Evolutionary conservation across 208 protist species (phyloP).

Genomic region (Histomonas meleagridis): DNA sequence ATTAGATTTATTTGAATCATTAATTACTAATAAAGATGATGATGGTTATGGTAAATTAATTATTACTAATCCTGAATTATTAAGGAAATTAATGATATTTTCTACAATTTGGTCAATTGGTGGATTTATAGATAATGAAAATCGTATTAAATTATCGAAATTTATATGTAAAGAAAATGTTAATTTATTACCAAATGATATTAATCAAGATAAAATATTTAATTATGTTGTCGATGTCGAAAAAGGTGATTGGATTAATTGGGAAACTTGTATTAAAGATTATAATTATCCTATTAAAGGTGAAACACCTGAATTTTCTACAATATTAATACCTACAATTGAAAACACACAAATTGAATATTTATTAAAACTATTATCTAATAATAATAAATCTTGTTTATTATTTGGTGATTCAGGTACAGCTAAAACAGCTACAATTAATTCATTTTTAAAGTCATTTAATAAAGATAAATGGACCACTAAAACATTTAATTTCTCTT

Average conservation of each 20-base stretch:
- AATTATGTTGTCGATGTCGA: slow-evolving; percentile 77
- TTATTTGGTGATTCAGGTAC: slow-evolving; percentile 64
- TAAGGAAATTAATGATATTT: slow-evolving; percentile 80
- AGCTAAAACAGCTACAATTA: slow-evolving; percentile 62
- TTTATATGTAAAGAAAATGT: slow-evolving; percentile 58
- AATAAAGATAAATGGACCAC: slow-evolving; percentile 48
- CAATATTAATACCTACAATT: slow-evolving; percentile 81
- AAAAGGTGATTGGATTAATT: slow-evolving; percentile 36
- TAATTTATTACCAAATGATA: slow-evolving; percentile 42
- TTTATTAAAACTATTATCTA: slow-evolving; percentile 58
- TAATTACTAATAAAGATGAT: slow-evolving; percentile 38
- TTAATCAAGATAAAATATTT: slow-evolving; percentile 66
- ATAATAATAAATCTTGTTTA: slow-evolving; percentile 49
- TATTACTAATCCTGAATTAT: background rate
- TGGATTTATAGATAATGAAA: slow-evolving; percentile 73
- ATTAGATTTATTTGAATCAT: slow-evolving; percentile 42
- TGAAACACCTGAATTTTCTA: slow-evolving; percentile 66
- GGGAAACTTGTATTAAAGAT: background rate
- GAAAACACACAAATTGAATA: slow-evolving; percentile 81
- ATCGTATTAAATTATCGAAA: slow-evolving; percentile 71
- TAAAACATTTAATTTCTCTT: slow-evolving; percentile 64
- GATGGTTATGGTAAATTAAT: slow-evolving; percentile 23
- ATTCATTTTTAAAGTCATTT: slow-evolving; percentile 50
- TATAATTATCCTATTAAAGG: background rate
- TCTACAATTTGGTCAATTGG: slow-evolving; percentile 74